phyloP scores from a whole-genome alignment of 345 rosid species.

The Reutealis trisperma region DNA sequence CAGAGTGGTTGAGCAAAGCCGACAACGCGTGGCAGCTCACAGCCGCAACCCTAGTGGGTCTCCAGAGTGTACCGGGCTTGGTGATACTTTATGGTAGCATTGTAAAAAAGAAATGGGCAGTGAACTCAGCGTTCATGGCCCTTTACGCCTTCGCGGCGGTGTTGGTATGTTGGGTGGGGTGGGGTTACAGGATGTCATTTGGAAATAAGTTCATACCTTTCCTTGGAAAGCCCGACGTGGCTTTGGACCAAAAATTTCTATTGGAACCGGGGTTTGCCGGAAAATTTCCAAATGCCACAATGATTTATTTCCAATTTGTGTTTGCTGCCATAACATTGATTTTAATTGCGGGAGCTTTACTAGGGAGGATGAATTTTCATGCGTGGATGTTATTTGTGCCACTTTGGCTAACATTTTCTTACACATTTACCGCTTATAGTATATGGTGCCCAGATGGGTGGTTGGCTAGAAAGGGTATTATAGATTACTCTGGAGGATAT shows the following conservation, averaged over 20 bases:
- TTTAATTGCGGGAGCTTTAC: constrained; percentile 56
- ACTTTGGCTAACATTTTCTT: constrained; percentile 67
- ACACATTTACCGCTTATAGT: constrained; percentile 58
- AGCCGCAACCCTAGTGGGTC: constrained; percentile 60
- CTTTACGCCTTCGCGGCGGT: constrained; percentile 67
- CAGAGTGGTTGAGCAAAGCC: constrained; percentile 61
- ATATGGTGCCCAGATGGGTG: constrained; percentile 56
- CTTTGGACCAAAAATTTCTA: constrained; percentile 46
- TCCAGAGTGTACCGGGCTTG: constrained; percentile 68
- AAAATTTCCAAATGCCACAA: constrained; percentile 55
- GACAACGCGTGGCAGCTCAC: constrained; percentile 80
- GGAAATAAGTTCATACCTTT: constrained; percentile 43
- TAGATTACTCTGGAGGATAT: constrained; percentile 65
- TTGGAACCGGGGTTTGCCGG: constrained; percentile 19
- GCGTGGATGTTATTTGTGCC: constrained; percentile 76
- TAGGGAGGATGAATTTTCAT: constrained; percentile 70
- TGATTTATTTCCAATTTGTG: constrained; percentile 64
- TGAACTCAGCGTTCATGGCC: constrained; percentile 78
- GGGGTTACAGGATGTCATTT: constrained; percentile 61
- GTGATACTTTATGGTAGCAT: constrained; percentile 71
- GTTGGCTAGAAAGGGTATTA: constrained; percentile 48
- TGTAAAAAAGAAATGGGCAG: constrained; percentile 78
- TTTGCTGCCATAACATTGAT: constrained; percentile 69
- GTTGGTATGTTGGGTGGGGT: constrained; percentile 65
- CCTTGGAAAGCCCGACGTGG: constrained; percentile 45